These are phyloP conservation scores for Trematosphaeria pertusa DNA, from an alignment of 2,329 filamentous ascomycete species.

Conservation along the genomic window DNA sequence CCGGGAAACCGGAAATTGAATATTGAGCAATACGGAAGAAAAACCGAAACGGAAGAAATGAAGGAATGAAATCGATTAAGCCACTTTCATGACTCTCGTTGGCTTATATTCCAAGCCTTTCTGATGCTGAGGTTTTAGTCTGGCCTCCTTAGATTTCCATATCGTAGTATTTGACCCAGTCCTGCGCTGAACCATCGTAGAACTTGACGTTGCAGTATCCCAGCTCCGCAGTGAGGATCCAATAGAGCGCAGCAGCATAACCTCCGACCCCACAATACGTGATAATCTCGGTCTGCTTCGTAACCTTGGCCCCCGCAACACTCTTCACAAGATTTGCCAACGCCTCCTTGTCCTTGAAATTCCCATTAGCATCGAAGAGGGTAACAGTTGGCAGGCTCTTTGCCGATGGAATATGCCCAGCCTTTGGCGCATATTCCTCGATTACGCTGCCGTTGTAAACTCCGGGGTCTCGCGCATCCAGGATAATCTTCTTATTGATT, in stretches of 20 bases:
- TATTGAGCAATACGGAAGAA: too few species aligned
- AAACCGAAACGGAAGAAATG: too few species aligned
- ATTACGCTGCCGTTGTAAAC: background rate
- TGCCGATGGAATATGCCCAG: conserved; percentile 1
- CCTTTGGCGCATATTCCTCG: background rate
- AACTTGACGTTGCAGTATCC: conserved; percentile 1
- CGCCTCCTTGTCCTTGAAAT: background rate
- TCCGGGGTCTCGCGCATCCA: background rate
- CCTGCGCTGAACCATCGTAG: conserved; percentile 1
- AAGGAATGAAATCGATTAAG: too few species aligned
- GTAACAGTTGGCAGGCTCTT: background rate
- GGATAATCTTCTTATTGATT: background rate
- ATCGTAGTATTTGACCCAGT: conserved; percentile 4
- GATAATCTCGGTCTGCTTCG: background rate
- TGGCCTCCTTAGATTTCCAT: conserved; percentile 2
- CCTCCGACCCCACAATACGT: conserved; percentile 1
- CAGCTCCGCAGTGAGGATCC: background rate
- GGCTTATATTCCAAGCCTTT: too few species aligned
- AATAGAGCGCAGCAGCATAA: background rate
- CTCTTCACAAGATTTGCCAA: background rate
- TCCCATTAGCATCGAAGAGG: background rate
- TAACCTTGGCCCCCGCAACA: background rate
- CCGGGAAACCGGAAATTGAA: too few species aligned
- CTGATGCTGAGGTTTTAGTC: too few species aligned
- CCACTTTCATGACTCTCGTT: too few species aligned